Base-by-base conservation (phyloP, 495 filamentous ascomycete genomes). In the Evansstolkia leycettana region DNA sequence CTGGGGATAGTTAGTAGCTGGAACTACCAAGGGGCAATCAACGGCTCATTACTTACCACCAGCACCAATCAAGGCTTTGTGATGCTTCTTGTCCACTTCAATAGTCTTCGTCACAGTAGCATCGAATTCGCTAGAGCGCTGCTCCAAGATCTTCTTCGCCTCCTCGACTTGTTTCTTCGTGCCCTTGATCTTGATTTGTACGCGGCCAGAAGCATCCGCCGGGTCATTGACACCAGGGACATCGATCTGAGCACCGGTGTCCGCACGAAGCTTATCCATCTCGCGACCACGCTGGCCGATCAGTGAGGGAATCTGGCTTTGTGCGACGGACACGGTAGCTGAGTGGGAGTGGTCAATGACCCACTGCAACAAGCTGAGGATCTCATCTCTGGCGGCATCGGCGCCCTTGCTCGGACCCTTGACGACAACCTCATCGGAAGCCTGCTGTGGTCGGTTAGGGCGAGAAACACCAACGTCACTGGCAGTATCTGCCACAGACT, bases 331-430 rank as follows among this genome's bases (percentile, higher is more conserved):
- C 19, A 99, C 78, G 4, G 74, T 75, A 7, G 80, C 80, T 11
- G 69, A 73, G 55, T 82, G 69, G 1, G 82, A 88, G 48, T 87
- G 84, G 41, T 94, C 88, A 47, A 81, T 72, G 17, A 84, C 76
- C 54, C 84, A 96, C 58, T 94, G 82, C 39, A 88, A 59, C 33
- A 96, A 61, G 28, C 76, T 84, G 17, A 85, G 70, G 13, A 99
- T 75, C 62, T 99, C 92, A 36, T 87, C 84, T 28, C 87, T 75
- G 34, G 89, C 87, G 38, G 80, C 76, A 51, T 95, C 86, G 4
- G 87, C 89, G 31, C 88, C 92, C 60, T 80, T 80, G 64, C 79
- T 89, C 10, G 87, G 85, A 13, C 90, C 90, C 45, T 83, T 82
- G 41, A 99, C 72, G 26, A 87, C 71, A 13, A 96, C 88, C 59